Percentiles rank a stretch among this genome's conserved stretches.
These are phyloP conservation scores for Dictyostelium intermedium DNA, from an alignment of 78 protist species.

Conservation along the genomic window DNA sequence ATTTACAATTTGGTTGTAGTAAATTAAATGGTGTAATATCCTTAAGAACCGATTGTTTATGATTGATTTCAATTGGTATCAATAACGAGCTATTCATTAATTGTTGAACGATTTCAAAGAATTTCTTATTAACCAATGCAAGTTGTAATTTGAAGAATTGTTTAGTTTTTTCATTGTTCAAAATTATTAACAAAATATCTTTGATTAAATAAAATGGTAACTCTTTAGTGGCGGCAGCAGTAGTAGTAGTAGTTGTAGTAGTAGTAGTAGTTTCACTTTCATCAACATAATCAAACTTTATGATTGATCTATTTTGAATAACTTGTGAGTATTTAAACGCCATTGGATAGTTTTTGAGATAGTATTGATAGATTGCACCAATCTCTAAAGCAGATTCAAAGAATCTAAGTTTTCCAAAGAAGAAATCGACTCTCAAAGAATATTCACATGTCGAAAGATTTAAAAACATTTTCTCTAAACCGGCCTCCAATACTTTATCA, in stretches of 20 bases:
- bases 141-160: background rate
- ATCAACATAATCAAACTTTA: background rate
- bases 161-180: background rate
- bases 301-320: background rate
- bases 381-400: background rate
- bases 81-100: background rate
- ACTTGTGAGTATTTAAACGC: background rate
- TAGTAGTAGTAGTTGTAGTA: background rate
- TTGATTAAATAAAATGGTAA: background rate
- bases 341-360: too few relatives aligned
- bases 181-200: background rate
- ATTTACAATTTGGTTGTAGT: background rate
- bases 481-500: background rate
- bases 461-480: background rate
- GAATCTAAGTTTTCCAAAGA: background rate
- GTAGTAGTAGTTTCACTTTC: background rate
- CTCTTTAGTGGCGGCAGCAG: background rate
- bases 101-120: background rate
- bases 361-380: background rate
- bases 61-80: background rate
- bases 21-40: background rate
- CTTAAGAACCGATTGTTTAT: background rate
- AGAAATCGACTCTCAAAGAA: background rate
- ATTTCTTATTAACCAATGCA: background rate
- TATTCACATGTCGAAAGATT: background rate